phyloP scores from a whole-genome alignment of 495 filamentous ascomycete genomes.

The Glutinoglossum americanum region DNA sequence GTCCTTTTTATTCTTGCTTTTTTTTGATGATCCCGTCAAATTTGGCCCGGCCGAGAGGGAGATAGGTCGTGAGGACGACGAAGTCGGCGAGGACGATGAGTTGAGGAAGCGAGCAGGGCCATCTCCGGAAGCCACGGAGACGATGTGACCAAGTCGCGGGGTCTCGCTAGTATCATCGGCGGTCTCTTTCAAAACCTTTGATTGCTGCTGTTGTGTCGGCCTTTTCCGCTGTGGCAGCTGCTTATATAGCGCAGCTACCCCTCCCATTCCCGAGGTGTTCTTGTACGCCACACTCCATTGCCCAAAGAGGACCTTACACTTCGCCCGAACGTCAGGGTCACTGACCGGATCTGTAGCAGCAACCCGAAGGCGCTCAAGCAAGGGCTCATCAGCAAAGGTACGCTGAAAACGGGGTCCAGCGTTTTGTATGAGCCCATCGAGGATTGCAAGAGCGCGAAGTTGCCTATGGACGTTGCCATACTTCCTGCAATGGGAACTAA shows the following conservation, averaged over 20 bases:
- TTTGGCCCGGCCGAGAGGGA: constrained; percentile 2
- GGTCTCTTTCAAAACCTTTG: constrained; percentile 61
- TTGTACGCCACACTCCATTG: constrained; percentile 78
- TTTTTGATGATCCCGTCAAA: constrained; percentile 4
- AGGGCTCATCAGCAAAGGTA: constrained; percentile 72
- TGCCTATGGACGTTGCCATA: constrained; percentile 88
- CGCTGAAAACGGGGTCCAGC: constrained; percentile 76
- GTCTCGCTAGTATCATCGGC: constrained; percentile 37
- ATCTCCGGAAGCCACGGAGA: constrained; percentile 2
- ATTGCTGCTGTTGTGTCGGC: constrained; percentile 44
- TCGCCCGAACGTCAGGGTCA: constrained; percentile 64
- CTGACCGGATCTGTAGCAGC: constrained; percentile 69
- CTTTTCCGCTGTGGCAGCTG: constrained; percentile 48
- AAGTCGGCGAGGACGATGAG: constrained; percentile 10
- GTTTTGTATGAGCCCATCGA: constrained; percentile 90
- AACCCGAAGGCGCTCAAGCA: constrained; percentile 79
- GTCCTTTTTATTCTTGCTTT: constrained; percentile 24
- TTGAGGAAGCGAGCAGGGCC: neutral
- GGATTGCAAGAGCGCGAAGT: constrained; percentile 68
- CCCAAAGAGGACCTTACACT: constrained; percentile 66
- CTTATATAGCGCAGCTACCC: constrained; percentile 61
- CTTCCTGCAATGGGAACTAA: constrained; percentile 30
- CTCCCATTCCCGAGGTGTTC: constrained; percentile 55
- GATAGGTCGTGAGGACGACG: constrained; percentile 13
- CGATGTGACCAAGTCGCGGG: constrained; percentile 18